phyloP scores from a whole-genome alignment of 2,329 filamentous ascomycete species.

The Ampelomyces quisqualis region DNA sequence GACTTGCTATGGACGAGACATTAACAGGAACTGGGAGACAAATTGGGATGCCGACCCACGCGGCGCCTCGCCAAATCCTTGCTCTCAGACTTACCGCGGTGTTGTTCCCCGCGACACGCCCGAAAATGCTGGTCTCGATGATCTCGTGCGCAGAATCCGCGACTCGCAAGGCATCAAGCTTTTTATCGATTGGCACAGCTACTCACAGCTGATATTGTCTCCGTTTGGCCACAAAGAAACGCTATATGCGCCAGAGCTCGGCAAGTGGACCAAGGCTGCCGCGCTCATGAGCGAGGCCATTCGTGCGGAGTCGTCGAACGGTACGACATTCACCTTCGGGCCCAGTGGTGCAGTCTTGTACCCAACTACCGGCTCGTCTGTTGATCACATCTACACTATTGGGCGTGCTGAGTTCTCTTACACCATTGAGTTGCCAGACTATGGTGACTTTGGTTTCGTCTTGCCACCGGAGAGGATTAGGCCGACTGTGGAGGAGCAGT shows the following conservation, averaged over 20 bases:
- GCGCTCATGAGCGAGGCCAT: constrained; percentile 52
- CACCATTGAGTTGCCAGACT: constrained; percentile 52
- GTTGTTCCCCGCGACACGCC: constrained; percentile 29
- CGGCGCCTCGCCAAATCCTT: constrained; percentile 34
- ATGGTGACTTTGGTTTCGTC: constrained; percentile 52
- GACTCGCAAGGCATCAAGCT: constrained; percentile 55
- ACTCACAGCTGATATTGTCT: constrained; percentile 60
- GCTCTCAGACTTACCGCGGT: constrained; percentile 35
- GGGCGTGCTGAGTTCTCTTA: constrained; percentile 47
- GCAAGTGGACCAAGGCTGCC: constrained; percentile 54
- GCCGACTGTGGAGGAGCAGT: constrained; percentile 49
- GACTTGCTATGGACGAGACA: constrained; percentile 36
- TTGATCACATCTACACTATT: constrained; percentile 48
- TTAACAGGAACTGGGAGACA: constrained; percentile 41
- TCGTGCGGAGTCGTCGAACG: constrained; percentile 42
- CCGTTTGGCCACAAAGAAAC: constrained; percentile 61
- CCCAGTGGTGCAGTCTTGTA: constrained; percentile 62
- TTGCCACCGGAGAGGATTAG: constrained; percentile 51
- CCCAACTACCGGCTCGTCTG: constrained; percentile 49
- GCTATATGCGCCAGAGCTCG: constrained; percentile 49
- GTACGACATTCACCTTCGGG: constrained; percentile 45
- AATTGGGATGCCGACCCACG: constrained; percentile 30
- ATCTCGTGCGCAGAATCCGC: constrained; percentile 49
- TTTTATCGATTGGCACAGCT: constrained; percentile 66
- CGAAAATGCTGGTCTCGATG: constrained; percentile 45